Evolutionary conservation across 2,329 filamentous ascomycete species (phyloP), one percentile per base, ranked within the genome.

Genomic region (Penicillium sp.): DNA sequence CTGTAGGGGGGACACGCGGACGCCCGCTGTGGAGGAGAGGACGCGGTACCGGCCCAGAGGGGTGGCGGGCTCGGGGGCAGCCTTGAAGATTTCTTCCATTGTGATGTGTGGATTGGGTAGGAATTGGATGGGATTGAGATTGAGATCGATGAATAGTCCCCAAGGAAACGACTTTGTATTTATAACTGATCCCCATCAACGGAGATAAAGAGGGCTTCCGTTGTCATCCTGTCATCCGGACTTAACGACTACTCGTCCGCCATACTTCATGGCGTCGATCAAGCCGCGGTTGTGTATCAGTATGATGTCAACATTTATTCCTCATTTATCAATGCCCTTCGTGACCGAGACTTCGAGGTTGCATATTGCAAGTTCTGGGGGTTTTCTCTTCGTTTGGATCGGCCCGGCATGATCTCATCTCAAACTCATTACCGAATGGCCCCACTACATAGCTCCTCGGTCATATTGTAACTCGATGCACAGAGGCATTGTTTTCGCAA

Each of bases 1-100:
- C 38, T 67, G 67, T n/a, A 88, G 66, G 4, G 84, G 84, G 54
- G 81, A 84, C n/a, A 88, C 84, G 28, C 82, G 75, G 20, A 88
- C 75, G 0, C 79, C 77, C 2, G 86, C 85, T 0, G 77, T 80
- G 8, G 84, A 83, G 1, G 84, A 80, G 10, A 89, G 77, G 40
- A 88, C 68, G 6, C 84, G 81, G 59, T 87, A 86, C 46, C 81
- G 78, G 52, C 75, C 82, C 55, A 88, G 69, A 47, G 81, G 78
- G 49, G 82, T 83, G 66, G 80, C 76, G 24, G 82, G 77, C 3
- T 76, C 68, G 3, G 78, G 73, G 5, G 78, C 73, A 15, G 72
- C 71, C 13, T 28, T 41, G 53, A 69, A 70, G 38, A 69, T 3
- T 10, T 58, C 37, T 2, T 57, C 32, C 64, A 67, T 67, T 54